Evolutionary conservation across 2,329 filamentous ascomycete genomes (phyloP).

Genomic region (Hymenoscyphus fructigenus): DNA sequence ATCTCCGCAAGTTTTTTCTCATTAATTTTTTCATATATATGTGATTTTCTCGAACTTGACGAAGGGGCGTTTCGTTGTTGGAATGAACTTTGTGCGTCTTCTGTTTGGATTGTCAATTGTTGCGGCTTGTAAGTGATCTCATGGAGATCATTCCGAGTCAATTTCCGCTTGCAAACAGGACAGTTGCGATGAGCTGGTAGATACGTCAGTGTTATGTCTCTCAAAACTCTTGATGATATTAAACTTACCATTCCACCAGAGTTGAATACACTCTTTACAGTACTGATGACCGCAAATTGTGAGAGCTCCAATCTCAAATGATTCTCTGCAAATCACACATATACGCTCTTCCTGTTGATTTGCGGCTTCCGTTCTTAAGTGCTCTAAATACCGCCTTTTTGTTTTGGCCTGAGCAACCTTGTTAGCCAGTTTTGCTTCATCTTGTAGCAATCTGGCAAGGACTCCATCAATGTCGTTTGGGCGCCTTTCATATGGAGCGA

Average conservation of each 20-base stretch:
- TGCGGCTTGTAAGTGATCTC: constrained; percentile 82
- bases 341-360: constrained; percentile 63
- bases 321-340: constrained; percentile 82
- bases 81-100: constrained; percentile 42
- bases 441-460: constrained; percentile 50
- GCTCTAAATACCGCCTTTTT: constrained; percentile 70
- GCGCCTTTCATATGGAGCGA: constrained; percentile 68
- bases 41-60: constrained; percentile 34
- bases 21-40: constrained; percentile 78
- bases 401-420: constrained; percentile 64
- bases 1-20: constrained; percentile 73
- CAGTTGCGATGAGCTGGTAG: constrained; percentile 64
- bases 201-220: constrained; percentile 4
- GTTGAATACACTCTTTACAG: constrained; percentile 80
- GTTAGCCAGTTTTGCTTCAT: constrained; percentile 55
- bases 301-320: constrained; percentile 75
- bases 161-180: constrained; percentile 75
- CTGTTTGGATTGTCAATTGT: constrained; percentile 66
- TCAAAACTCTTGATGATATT: not conserved
- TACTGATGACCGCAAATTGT: constrained; percentile 91
- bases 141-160: constrained; percentile 70
- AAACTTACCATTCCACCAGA: constrained; percentile 63
- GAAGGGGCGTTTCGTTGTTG: constrained; percentile 27
- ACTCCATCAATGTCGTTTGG: constrained; percentile 25
- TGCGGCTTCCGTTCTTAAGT: constrained; percentile 39